Evolutionary conservation across 257 asterid species (phyloP), one percentile per base, ranked within the genome.

Genomic region (Nyctanthes arbortristis): DNA sequence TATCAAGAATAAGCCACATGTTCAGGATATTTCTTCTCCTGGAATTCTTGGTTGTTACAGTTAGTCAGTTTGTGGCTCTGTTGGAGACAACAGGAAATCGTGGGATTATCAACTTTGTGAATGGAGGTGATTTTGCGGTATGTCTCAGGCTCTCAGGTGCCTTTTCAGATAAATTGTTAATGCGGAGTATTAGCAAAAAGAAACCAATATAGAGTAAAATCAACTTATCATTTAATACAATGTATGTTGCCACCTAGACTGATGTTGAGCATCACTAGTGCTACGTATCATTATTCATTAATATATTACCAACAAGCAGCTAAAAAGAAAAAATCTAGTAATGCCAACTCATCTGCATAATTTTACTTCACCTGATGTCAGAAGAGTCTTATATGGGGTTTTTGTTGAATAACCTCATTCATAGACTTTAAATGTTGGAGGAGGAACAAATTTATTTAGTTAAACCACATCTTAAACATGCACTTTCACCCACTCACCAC

Each of bases 111-210:
- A 91, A 85, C 78, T 63, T 87, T 69, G 71, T 91, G 63, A 91
- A 91, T 74, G 95, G 85, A 66, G 96, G 95, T 27, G 96, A 91
- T 85, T 91, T 91, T 74, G 91, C 69, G 36, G 97, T 91, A 81
- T 31, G 89, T 72, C n/a, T 35, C 73, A 30, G 55, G 39, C 66
- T n/a, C n/a, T n/a, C n/a, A n/a, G n/a, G n/a, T 63, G 30, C 65
- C 32, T 45, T 71, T 33, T 58, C 39, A 2, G 22, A 52, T 49
- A 35, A 58, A 34, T 11, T 37, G n/a, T 20, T 4, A 52, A 10
- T 16, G 7, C 49, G 31, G 9, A 35, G 43, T 32, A 22, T 54
- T 37, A 24, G 43, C 40, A 57, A n/a, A n/a, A n/a, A n/a, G n/a
- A n/a, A n/a, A n/a, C n/a, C n/a, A n/a, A n/a, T n/a, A n/a, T n/a